Evolutionary conservation across 345 rosid genomes (phyloP), one percentile per base, ranked within the genome.

Genomic region (Eucalyptus victrix): DNA sequence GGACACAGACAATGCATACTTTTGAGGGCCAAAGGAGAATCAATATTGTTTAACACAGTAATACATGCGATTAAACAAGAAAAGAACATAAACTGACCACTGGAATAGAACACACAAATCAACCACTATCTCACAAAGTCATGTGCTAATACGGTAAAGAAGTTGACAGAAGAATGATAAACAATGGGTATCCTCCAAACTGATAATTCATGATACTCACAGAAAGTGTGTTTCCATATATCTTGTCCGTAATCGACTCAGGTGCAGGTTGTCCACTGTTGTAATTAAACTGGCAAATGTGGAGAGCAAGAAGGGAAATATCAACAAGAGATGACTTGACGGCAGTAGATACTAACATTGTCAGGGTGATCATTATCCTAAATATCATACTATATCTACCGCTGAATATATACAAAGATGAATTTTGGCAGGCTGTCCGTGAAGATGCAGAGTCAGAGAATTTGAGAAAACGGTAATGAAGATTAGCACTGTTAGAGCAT

Each of bases 211-310:
- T 76, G 98, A 93, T 67, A 93, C 99, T 96, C 93, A 98, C 99
- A 90, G 99, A 96, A 80, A 98, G 98, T 1, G 98, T 97, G 92
- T 97, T 97, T 90, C 99, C 99, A 89, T 96, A 97, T 83, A 98
- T 97, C 95, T 97, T 97, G 95, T 96, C 98, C 7, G 98, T 95
- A 92, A 97, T 97, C 86, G 96, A 93, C 91, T 97, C 99, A 42
- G 98, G 99, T 45, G 99, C 99, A 85, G 97, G 98, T 92, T 97
- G 99, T 86, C 98, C 99, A 53, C 99, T 97, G 95, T 93, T 95
- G 95, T 96, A 96, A 87, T 97, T 98, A 91, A 98, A 98, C 98
- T 96, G 91, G 88, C 90, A 90, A 90, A 65, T 50, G 24, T 87
- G 87, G 89, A 88, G 50, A 72, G 42, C 83, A 72, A 42, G 50